Conservation (phyloP, 75 land plant genomes). For the Pinus taeda region DNA sequence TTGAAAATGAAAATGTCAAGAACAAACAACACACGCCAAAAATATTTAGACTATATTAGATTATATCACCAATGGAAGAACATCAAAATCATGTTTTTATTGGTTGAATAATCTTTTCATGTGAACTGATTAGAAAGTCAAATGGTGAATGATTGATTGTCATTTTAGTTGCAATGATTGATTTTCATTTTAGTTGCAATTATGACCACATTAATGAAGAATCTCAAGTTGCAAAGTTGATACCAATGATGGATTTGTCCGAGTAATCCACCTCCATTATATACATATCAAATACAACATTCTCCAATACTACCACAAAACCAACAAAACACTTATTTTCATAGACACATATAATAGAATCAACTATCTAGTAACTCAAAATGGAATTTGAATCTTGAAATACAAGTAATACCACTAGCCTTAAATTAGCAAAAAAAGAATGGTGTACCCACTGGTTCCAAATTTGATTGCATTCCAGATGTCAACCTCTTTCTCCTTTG, state of each 20-base stretch:
- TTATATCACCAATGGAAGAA: neutral
- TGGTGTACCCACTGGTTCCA: slow-evolving; percentile 27
- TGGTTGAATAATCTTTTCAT: neutral
- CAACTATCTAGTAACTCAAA: neutral
- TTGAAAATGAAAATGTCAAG: no score
- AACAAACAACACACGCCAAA: neutral
- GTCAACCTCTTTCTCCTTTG: slow-evolving; percentile 43
- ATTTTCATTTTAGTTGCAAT: no score
- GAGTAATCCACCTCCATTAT: slow-evolving; percentile 32
- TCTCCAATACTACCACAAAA: slow-evolving; percentile 34
- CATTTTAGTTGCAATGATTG: no score
- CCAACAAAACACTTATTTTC: neutral
- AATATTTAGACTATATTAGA: neutral
- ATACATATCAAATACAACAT: slow-evolving; percentile 46
- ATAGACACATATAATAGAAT: neutral
- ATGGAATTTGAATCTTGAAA: neutral
- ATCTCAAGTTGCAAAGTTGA: neutral
- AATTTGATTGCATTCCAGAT: slow-evolving; percentile 54
- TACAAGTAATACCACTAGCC: neutral
- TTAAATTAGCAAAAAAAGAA: neutral
- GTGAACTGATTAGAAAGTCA: neutral
- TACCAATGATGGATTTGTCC: slow-evolving; percentile 41
- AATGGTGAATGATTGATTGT: neutral
- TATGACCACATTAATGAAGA: neutral
- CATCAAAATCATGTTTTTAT: neutral